Conservation (phyloP, 805 yeast species). For the Yarrowia bubula region DNA sequence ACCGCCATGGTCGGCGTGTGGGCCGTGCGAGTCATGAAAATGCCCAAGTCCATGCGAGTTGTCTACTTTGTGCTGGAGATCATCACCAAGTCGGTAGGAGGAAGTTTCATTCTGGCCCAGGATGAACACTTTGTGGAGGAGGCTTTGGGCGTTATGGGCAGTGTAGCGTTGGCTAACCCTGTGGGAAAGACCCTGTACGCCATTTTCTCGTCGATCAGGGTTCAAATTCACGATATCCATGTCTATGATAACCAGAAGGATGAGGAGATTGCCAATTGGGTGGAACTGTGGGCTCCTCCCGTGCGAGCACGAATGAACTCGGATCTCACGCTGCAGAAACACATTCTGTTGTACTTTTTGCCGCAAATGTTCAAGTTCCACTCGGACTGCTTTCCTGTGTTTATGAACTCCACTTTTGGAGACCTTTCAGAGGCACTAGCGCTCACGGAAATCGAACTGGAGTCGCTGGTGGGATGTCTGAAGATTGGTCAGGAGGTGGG, state of each 20-base stretch:
- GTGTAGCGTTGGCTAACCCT: slow-evolving; percentile 64
- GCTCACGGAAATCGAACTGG: slow-evolving; percentile 36
- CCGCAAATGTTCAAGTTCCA: slow-evolving; percentile 61
- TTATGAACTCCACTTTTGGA: slow-evolving; percentile 36
- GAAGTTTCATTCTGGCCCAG: slow-evolving; percentile 43
- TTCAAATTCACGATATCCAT: not conserved
- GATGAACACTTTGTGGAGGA: slow-evolving; percentile 49
- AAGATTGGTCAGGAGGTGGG: slow-evolving; percentile 63
- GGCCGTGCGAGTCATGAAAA: slow-evolving; percentile 46
- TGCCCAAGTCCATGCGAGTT: slow-evolving; percentile 56
- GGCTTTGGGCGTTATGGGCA: slow-evolving; percentile 52
- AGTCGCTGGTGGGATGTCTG: slow-evolving; percentile 53
- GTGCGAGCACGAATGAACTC: slow-evolving; percentile 41
- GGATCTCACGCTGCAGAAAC: slow-evolving; percentile 41
- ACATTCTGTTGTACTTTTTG: slow-evolving; percentile 58
- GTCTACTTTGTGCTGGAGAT: slow-evolving; percentile 60
- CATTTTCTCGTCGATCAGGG: slow-evolving; percentile 28
- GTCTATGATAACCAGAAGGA: slow-evolving; percentile 7
- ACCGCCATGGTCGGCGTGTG: slow-evolving; percentile 40
- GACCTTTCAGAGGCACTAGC: not conserved
- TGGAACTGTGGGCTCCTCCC: slow-evolving; percentile 49
- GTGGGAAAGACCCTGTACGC: slow-evolving; percentile 36
- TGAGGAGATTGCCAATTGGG: slow-evolving; percentile 44
- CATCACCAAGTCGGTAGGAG: slow-evolving; percentile 50
- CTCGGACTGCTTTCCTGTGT: slow-evolving; percentile 43